Evolutionary conservation across 2,329 filamentous ascomycete genomes (phyloP), one percentile per base, ranked within the genome.

Genomic region (Colletotrichum falcatum): DNA sequence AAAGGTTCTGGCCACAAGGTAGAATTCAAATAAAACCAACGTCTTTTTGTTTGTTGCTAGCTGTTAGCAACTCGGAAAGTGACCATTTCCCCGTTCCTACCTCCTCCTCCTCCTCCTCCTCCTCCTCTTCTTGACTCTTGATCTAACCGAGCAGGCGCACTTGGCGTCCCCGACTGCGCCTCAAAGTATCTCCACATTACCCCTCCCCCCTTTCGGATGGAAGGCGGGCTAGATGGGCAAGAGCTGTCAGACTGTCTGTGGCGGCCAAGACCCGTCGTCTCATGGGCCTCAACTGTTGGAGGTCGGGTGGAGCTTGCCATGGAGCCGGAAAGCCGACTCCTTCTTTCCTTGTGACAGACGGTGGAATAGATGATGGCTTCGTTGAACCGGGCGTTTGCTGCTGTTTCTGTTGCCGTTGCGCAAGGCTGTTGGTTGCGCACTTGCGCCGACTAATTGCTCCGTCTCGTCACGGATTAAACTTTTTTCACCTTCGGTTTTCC

Each of bases 131-230:
- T 44, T 37, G 12, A 33, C 37, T 39, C 11, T 44, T 62, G 55
- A 44, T 65, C 58, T n/a, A 37, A 70, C 58, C 44, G 56, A 67
- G 61, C 42, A 37, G 66, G 33, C 60, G 20, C 30, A 8, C 67
- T 70, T 70, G 64, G 67, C 67, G 42, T 18, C 55, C 33, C 58
- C 49, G 42, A 44, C 64, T 70, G 67, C 64, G 67, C 67, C 67
- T 67, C 67, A 11, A 16, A 20, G 20, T 3, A 14, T 26, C 44
- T 39, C 67, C 63, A 66, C 46, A 58, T 7, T 42, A 56, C 26
- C 30, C 55, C 42, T 20, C 37, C 23, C n/a, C 44, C 33, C 23
- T 20, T 28, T 12, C 48, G 42, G 61, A n/a, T 16, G 28, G 48
- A 62, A 55, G 37, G 26, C 18, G 26, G 11, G 61, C 8, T 3